Base-by-base conservation (phyloP, 495 filamentous ascomycete genomes). In the Xylaria palmicola region DNA sequence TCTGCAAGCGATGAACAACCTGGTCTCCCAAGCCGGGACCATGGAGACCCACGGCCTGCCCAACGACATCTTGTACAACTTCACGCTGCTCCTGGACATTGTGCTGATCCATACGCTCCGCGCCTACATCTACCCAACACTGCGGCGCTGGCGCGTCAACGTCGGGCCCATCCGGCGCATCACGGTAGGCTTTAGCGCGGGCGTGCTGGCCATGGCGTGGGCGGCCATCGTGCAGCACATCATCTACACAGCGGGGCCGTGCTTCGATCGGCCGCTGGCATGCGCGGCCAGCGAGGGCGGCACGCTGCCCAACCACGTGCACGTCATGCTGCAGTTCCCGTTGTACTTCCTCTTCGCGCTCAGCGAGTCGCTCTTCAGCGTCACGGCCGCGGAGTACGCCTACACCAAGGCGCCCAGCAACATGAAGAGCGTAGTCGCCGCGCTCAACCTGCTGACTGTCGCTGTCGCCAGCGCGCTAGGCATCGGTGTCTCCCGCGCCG, bases 111-210 rank as follows among this genome's bases (percentile, higher is more conserved):
- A n/a, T n/a, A n/a, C n/a, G n/a, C n/a, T n/a, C n/a, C n/a, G n/a
- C n/a, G n/a, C n/a, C n/a, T n/a, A n/a, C n/a, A n/a, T n/a, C n/a
- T n/a, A n/a, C n/a, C 78, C 79, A 0, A 62, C 73, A 17, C 74
- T 86, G 3, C 64, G 68, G 0, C 69, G 64, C 20, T 44, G 63
- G 19, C 62, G 68, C 2, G 74, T 86, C 55, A 48, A 54, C 13
- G 81, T 84, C 52, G 61, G 68, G 1, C 80, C 83, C 1, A 79
- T 86, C n/a, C 69, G 74, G 7, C 77, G 81, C 13, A 85, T 86
- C 41, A 65, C 78, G 5, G 62, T 77, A 9, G 81, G 75, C 0
- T 86, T 86, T 57, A 32, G 76, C 27, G 62, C 81, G 37, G 61
- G 74, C 24, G 65, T 75, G 2, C 60, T 69, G 3, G 64, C 75